Conservation (phyloP, 495 filamentous ascomycete species). For the Talaromyces ruber region DNA sequence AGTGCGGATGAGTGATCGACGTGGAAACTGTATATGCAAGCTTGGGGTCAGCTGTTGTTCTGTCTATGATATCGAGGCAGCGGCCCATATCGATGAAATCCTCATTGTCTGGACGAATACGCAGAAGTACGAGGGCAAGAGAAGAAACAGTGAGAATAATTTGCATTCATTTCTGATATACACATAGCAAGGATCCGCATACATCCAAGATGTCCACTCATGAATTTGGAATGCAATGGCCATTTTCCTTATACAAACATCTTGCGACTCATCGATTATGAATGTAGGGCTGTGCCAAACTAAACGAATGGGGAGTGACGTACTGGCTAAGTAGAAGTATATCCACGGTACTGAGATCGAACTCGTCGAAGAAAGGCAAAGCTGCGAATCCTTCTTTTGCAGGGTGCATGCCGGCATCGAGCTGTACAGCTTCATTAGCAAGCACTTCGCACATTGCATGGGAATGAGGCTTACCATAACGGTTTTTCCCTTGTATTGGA, state of each 20-base stretch:
- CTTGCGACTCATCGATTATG: neutral
- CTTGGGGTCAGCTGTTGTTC: constrained; percentile 10
- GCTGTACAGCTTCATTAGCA: constrained; percentile 35
- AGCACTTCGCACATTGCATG: neutral
- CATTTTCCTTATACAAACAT: neutral
- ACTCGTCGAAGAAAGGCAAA: constrained; percentile 96
- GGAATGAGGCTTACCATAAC: constrained; percentile 77
- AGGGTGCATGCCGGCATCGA: constrained; percentile 94
- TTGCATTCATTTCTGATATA: constrained; percentile 13
- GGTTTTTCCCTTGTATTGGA: constrained; percentile 98
- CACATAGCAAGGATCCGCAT: constrained; percentile 1
- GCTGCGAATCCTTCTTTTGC: constrained; percentile 93
- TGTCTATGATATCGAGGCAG: neutral
- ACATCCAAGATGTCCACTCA: neutral
- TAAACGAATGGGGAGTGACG: constrained; percentile 24
- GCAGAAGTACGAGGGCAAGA: neutral
- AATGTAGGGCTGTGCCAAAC: neutral
- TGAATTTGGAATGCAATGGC: neutral
- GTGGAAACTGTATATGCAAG: constrained; percentile 64
- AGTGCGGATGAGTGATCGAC: constrained; percentile 94
- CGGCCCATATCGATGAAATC: neutral
- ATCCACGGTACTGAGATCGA: constrained; percentile 94
- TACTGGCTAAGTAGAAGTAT: constrained; percentile 97
- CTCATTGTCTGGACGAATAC: neutral
- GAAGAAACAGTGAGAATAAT: constrained; percentile 4